Evolutionary conservation across 352 stramenopile species (phyloP), one percentile per base, ranked within the genome.

Genomic region (Globisporangium yorkense): DNA sequence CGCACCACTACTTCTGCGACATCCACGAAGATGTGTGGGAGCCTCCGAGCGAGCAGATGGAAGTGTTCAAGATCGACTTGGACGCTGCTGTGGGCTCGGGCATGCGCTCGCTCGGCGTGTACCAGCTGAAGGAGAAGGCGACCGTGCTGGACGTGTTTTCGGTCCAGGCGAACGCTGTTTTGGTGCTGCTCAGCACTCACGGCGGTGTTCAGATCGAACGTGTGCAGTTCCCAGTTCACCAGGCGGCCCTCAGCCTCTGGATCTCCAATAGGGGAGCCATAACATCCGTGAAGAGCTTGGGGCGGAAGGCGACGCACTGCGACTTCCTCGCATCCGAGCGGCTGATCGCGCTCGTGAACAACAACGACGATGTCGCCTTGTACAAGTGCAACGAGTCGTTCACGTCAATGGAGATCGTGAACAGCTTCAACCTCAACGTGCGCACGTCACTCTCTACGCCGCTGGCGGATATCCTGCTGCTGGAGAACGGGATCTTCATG

Each of bases 401-500:
- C 33, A 18, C 31, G 6, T 31, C 46, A 15, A 66, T 69, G 62
- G 40, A 57, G 35, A 31, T 35, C 10, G 60, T 57, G 13, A 24
- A 54, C 3, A 56, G 3, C 10, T 33, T 59, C 53, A 58, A 52
- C 49, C 33, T 44, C 37, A 57, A 50, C 54, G 40, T 40, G 49
- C 57, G 45, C 27, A 63, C 62, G 3, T 54, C 61, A 3, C 20
- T 72, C 3, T 35, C 27, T 13, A 8, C 55, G 9, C 57, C 65
- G n/a, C 27, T 64, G 10, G 13, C 9, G 3, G 48, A 51, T 18
- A 27, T 66, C 1, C 20, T 66, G n/a, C 31, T 72, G 18, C 39
- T 60, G n/a, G 56, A 66, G n/a, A 31, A 21, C 57, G 54, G 4
- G 0, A 6, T 82, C 2, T 73, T 71, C 33, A 59, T 70, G 9